phyloP scores from a whole-genome alignment of 2,329 filamentous ascomycete genomes.

The Tolypocladium album region DNA sequence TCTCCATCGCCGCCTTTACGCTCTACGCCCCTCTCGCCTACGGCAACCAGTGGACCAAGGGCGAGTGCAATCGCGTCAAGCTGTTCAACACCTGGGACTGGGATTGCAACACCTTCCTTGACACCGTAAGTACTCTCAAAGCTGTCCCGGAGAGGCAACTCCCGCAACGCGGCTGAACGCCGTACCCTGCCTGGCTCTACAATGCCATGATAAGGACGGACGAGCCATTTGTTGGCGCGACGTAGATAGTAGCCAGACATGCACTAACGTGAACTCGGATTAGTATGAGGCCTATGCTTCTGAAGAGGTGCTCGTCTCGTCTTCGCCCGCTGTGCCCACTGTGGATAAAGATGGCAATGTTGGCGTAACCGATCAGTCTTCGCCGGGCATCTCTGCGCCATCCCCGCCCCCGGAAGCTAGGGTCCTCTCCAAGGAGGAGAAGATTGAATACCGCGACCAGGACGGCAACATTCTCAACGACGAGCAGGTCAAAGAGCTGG shows the following conservation, averaged over 20 bases:
- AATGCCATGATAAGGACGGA: not conserved
- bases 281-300: slow-evolving; percentile 38
- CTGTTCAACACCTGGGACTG: slow-evolving; percentile 88
- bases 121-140: slow-evolving; percentile 56
- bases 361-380: slow-evolving; percentile 5
- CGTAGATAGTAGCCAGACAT: not conserved
- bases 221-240: not conserved
- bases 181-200: not conserved
- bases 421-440: slow-evolving; percentile 57
- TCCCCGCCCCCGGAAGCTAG: slow-evolving; percentile 38
- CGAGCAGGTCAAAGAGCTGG: slow-evolving; percentile 71
- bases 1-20: slow-evolving; percentile 66
- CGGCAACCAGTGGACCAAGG: slow-evolving; percentile 87
- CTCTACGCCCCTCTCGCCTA: slow-evolving; percentile 87
- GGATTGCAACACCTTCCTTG: slow-evolving; percentile 91
- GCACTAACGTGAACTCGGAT: slow-evolving; percentile 8
- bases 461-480: slow-evolving; percentile 79
- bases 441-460: slow-evolving; percentile 71
- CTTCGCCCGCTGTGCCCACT: slow-evolving; percentile 17
- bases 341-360: slow-evolving; percentile 14
- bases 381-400: slow-evolving; percentile 33
- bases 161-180: slow-evolving; percentile 11
- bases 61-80: slow-evolving; percentile 78
- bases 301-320: slow-evolving; percentile 7
- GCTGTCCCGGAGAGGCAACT: slow-evolving; percentile 15